phyloP scores from a whole-genome alignment of 257 asterid species.

The Echites panduratus region DNA sequence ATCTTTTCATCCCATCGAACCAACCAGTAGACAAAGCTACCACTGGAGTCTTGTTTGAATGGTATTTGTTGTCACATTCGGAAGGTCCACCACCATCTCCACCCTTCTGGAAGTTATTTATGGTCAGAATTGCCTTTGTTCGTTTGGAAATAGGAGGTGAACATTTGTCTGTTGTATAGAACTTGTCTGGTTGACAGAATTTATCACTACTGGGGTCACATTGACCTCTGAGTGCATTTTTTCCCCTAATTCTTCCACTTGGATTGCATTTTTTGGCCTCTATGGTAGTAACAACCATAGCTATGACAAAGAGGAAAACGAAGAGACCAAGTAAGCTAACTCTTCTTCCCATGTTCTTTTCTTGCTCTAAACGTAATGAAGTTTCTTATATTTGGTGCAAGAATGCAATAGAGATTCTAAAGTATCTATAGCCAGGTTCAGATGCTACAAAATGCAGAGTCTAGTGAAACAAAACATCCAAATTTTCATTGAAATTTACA shows the following conservation, averaged over 20 bases:
- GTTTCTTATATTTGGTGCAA: conserved; percentile 3
- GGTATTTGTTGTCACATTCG: conserved; percentile 24
- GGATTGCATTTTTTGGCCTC: conserved; percentile 17
- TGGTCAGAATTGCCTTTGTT: conserved; percentile 19
- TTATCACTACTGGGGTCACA: not conserved
- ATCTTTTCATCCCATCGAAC: conserved; percentile 17
- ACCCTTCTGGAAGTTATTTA: conserved; percentile 18
- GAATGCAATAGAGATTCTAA: not conserved
- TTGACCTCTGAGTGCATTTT: conserved; percentile 10
- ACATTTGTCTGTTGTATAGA: conserved; percentile 11
- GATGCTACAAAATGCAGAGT: too few relatives aligned
- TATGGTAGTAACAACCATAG: not conserved
- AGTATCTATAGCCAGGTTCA: not conserved
- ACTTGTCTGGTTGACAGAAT: conserved; percentile 12
- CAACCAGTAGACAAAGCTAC: conserved; percentile 26
- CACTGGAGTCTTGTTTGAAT: conserved; percentile 17
- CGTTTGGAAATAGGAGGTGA: conserved; percentile 18
- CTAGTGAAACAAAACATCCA: too few relatives aligned
- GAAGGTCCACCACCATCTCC: conserved; percentile 27
- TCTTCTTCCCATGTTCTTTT: conserved; percentile 6
- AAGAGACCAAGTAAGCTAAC: not conserved
- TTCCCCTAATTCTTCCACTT: conserved; percentile 23
- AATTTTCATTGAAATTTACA: not conserved
- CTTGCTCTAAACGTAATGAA: not conserved
- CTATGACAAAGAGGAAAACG: not conserved